Evolutionary conservation across 495 filamentous ascomycete species (phyloP), one percentile per base, ranked within the genome.

Genomic region (Symbiotaphrina buchneri): DNA sequence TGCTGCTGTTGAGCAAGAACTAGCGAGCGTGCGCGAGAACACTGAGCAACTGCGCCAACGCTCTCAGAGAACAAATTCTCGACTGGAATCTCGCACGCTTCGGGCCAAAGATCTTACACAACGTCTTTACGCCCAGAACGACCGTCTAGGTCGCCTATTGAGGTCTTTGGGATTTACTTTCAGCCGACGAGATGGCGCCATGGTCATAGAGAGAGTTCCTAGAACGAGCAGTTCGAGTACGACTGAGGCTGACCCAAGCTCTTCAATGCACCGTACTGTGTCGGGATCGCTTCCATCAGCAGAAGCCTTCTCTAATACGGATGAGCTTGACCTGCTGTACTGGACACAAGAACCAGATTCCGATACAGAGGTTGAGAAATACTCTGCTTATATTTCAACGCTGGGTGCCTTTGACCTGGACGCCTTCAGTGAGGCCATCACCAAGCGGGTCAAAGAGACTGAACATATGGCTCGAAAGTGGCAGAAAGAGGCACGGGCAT

Each of bases 401-500:
- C 52, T 92, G 3, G 61, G 68, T 5, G 63, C 62, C 19, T 85
- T 95, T 42, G 77, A 91, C 43, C 61, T 85, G 16, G 75, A 90
- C 32, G 59, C 63, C 13, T 85, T 91, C 42, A 65, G 66, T 18
- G 85, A 94, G 23, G 63, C 74, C 1, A 61, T 94, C 13, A 68
- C 75, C 36, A 85, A 81, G 41, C 75, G 85, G 4, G 56, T 91
- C 27, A 90, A 83, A 38, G 87, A 95, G 37, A 68, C 82, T 20
- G 87, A 99, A 45, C 59, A 79, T 35, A 71, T 84, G 30, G 81
- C 81, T 10, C 75, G 81, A 14, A 93, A 91, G 49, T 77, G 77
- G 57, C 76, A 83, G 46, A 82, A 76, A 37, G 90, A 97, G 48
- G 71, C 78, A 18, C 65, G 75, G 5, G 65, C 63, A 2, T 93